Evolutionary conservation across 331 rosid species (phyloP), one percentile per base, ranked within the genome.

Genomic region (Malus hybrid): DNA sequence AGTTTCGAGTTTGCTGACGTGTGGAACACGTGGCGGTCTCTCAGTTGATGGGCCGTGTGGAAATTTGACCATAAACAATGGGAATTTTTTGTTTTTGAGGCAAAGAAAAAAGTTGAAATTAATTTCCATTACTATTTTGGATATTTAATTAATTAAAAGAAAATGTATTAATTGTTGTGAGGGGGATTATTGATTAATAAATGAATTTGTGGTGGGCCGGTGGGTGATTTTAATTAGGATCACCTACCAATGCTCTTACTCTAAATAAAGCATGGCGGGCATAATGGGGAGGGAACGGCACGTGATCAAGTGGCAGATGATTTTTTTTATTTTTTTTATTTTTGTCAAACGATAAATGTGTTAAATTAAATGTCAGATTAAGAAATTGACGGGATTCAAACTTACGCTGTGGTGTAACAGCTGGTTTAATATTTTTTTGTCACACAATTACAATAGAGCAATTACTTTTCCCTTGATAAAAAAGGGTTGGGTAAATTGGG

Each of bases 1-100:
- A 79, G 20, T 86, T 76, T 29, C 69, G 65, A 61, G 86, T 81
- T 1, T 79, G 82, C 84, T 83, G 86, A 85, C 76, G 78, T 64
- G 77, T 67, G 1, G 0, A 18, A 16, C 59, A 65, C 56, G 71
- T 67, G 79, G 66, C 74, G 65, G 39, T 33, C 24, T 27, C 42
- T 55, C 34, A 66, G 22, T 42, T 15, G 73, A 59, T 36, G 57
- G 36, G 28, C 1, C 52, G 6, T 16, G 16, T 33, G 24, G 44
- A 60, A 39, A n/a, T n/a, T 24, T 34, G 27, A 72, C 24, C 22
- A 42, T 42, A 42, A 42, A 42, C 13, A 3, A 42, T 42, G 48
- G 48, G 48, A 42, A 42, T 10, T 9, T 39, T 39, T 39, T 39
- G 44, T 39, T 39, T 39, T 42, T 42, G 48, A 42, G 48, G 48